Base-by-base conservation (phyloP, 1,284 basidiomycete genomes). In the Trametes polyzona region DNA sequence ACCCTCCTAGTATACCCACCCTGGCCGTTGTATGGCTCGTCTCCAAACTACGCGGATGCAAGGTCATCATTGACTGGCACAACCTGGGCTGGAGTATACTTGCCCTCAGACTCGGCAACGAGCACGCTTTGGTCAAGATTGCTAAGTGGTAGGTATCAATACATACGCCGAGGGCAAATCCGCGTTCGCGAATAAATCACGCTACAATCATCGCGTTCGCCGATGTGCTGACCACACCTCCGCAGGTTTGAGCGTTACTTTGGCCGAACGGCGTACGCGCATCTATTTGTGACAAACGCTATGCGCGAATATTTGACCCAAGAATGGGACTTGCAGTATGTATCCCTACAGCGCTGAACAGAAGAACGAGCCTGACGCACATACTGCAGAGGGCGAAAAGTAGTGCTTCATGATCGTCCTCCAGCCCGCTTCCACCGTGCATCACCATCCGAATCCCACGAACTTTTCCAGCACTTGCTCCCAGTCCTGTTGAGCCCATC, bases 1-100 rank as follows among this genome's bases (percentile, higher is more conserved):
- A 98, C 67, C 97, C 97, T 12, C 97, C 97, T 2, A 94, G 93
- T 52, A 94, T 99, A 21, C 97, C 97, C 0, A 96, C 96, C 0
- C 83, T 99, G 12, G 84, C 88, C 2, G 76, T 99, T 9, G 93
- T 94, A 1, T 91, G 92, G 77, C 71, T 95, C 36, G 86, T 91
- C 0, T 83, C 83, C 21, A 73, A 75, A 47, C 68, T 93, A 4
- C 81, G 86, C 16, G 86, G 90, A 1, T 89, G 88, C 60, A 92
- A 92, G 66, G 79, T 99, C 58, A 90, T 99, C 55, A 96, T 99
- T 59, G 97, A 99, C 75, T 99, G 97, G 97, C 97, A 99, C 72
- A 99, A 99, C 71, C 84, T 96, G 9, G 96, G 95, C 7, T 96
- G 95, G 71, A 98, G 90, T 55, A 95, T 99, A 48, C 82, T 99